Conservation (phyloP, 768 basidiomycete species). For the Piloderma croceum region DNA sequence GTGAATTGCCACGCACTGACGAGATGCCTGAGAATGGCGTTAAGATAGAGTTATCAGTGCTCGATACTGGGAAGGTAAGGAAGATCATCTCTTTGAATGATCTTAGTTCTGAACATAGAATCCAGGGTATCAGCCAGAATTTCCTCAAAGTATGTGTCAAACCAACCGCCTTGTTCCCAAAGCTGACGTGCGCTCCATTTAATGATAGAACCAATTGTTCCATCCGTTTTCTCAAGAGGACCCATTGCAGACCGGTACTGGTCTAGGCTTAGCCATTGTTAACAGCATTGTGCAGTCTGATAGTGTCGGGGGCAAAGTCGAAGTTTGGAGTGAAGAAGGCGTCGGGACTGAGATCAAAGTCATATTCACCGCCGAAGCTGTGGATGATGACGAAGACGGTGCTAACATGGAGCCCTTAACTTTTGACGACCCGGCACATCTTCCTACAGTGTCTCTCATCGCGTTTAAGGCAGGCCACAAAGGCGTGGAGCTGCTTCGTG, state of each 20-base stretch:
- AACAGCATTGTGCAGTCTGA: conserved; percentile 86
- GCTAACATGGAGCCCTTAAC: conserved; percentile 43
- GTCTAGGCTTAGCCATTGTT: conserved; percentile 91
- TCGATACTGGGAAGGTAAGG: conserved; percentile 82
- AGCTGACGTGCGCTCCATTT: background rate
- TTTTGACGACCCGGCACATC: conserved; percentile 32
- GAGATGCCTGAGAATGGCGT: conserved; percentile 53
- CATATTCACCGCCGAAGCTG: conserved; percentile 66
- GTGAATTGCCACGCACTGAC: conserved; percentile 57
- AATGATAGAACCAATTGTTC: conserved; percentile 78
- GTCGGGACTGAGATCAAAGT: conserved; percentile 90
- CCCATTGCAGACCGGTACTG: conserved; percentile 87
- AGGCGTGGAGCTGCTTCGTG: conserved; percentile 63
- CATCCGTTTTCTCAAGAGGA: conserved; percentile 98
- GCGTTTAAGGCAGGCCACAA: conserved; percentile 64
- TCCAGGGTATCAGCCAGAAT: conserved; percentile 82
- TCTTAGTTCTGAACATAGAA: background rate
- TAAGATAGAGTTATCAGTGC: conserved; percentile 77
- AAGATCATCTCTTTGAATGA: background rate
- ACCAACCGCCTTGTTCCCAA: conserved; percentile 2
- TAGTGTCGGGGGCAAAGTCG: conserved; percentile 84
- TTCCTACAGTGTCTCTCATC: conserved; percentile 58
- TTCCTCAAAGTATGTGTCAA: conserved; percentile 67
- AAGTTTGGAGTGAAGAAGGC: conserved; percentile 89
- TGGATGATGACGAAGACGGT: conserved; percentile 32